A percentile compares a stretch with the other conserved stretches of the same genome.
Evolutionary conservation across 129 eudicot species (phyloP).

Genomic region (Escallonia herrerae): DNA sequence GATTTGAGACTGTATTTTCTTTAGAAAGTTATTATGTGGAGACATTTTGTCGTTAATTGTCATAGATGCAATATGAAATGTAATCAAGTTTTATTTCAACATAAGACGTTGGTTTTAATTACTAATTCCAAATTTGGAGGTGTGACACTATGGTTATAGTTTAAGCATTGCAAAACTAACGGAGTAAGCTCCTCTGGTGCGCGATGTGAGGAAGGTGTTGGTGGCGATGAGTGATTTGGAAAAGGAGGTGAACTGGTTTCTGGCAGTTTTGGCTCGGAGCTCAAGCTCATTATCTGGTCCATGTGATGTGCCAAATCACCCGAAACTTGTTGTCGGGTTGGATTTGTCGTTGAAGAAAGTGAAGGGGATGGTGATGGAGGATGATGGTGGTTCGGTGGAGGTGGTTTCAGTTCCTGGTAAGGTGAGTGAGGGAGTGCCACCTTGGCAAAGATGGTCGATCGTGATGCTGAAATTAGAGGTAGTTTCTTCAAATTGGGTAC

Average conservation of each 20-base stretch:
- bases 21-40: too few relatives aligned
- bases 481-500: neutral
- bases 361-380: neutral
- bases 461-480: conserved; percentile 1
- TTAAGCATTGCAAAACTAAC: too few relatives aligned
- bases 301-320: neutral
- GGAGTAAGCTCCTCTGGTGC: neutral
- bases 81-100: too few relatives aligned
- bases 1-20: too few relatives aligned
- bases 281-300: neutral
- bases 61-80: too few relatives aligned
- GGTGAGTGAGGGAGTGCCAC: conserved; percentile 4
- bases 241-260: neutral
- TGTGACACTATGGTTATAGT: too few relatives aligned
- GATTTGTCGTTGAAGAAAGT: neutral
- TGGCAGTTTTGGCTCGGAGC: neutral
- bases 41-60: too few relatives aligned
- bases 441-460: neutral
- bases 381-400: neutral
- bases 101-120: too few relatives aligned
- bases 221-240: neutral
- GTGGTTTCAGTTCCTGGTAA: conserved; percentile 6
- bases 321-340: neutral
- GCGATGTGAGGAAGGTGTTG: neutral
- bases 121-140: too few relatives aligned